Conservation (phyloP, 225 moss, liverwort and hornwort genomes). For the Pseudisothecium myosuroides region DNA sequence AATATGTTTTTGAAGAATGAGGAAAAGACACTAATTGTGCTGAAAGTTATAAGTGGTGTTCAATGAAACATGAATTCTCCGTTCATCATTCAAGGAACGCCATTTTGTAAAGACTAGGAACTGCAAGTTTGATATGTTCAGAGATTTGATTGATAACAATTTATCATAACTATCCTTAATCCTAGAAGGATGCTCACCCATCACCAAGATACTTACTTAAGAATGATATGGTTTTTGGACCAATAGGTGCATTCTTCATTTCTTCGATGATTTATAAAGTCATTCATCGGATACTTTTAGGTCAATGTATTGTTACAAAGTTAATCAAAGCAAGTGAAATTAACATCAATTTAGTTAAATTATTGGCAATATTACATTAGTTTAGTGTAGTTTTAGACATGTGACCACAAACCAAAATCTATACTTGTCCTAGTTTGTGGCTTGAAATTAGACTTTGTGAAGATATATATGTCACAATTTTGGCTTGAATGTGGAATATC, state of each 20-base stretch:
- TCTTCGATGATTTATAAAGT: neutral
- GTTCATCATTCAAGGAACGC: neutral
- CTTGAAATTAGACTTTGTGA: fast-evolving
- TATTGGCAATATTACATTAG: neutral
- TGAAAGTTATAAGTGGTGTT: neutral
- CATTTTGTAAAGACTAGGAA: neutral
- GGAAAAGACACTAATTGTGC: neutral
- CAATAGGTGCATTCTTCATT: neutral
- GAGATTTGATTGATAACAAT: neutral
- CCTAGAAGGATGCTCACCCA: fast-evolving
- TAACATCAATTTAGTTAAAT: neutral
- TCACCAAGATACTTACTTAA: neutral
- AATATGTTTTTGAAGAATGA: neutral
- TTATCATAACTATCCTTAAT: neutral
- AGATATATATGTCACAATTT: neutral
- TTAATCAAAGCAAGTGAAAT: neutral
- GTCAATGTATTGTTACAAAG: fast-evolving
- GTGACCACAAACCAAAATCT: neutral
- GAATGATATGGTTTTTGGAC: neutral
- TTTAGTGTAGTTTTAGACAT: fast-evolving
- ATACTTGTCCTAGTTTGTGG: neutral
- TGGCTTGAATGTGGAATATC: neutral
- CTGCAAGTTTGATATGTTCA: neutral
- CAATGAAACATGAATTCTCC: neutral
- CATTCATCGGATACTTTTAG: neutral